Base-by-base conservation (phyloP, 2,329 filamentous ascomycete genomes). In the Tolypocladium pustulatum region DNA sequence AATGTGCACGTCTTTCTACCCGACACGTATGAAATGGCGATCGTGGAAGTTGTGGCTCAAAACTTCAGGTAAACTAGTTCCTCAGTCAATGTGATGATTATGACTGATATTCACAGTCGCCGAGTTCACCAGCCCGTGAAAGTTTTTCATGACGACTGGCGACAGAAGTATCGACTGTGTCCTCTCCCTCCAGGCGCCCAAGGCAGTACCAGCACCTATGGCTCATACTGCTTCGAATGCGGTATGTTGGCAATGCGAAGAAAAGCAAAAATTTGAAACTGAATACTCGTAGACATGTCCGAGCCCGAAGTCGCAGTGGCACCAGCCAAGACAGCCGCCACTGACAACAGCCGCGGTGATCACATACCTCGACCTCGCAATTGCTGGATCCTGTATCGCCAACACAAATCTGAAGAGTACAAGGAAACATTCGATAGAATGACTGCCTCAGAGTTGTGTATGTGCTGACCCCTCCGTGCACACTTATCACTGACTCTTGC, bases 371-470 rank as follows among this genome's bases (percentile, higher is more conserved):
- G 69, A 5, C 68, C 70, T 3, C 62, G 65, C 40, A 73, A 73
- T 53, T 63, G 65, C 36, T 73, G 67, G 65, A 72, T 72, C 51
- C 61, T 73, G 2, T 73, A 72, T 54, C 69, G 70, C 15, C 66
- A 69, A 34, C 60, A 66, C 8, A 66, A 66, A 15, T 67, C 65
- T 3, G 60, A 61, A 13, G 61, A 65, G 30, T 56, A 73, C 30
- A 63, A 59, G 13, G 58, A 64, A 15, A 58, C 58, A 9, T 59
- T 67, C 54, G 65, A 67, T 8, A 61, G 60, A 0, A 63, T 69
- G n/a, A 68, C 66, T 8, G 67, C 67, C 3, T 63, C 64, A 1
- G 64, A 69, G 32, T 65, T 73, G 25, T 72, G 71, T 73, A 62
- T 59, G 71, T 65, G 30, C 52, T 22, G 13, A 43, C 15, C 1